Evolutionary conservation across 108 stramenopile species (phyloP).

Genomic region (Nitzschia palea): DNA sequence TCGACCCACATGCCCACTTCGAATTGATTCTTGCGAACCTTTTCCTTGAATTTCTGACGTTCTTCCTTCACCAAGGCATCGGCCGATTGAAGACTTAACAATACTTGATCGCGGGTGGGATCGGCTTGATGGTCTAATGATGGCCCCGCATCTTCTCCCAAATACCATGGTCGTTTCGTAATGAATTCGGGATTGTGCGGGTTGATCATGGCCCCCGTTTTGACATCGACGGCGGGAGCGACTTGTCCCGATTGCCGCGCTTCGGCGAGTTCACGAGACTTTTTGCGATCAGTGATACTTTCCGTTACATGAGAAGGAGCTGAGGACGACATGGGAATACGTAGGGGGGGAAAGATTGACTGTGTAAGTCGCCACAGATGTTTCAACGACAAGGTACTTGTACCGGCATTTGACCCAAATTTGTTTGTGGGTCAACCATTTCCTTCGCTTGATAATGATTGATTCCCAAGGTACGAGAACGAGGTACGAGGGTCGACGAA

Average conservation of each 20-base stretch:
- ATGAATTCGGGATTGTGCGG: conserved; percentile 99
- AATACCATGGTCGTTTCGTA: conserved; percentile 97
- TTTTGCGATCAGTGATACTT: conserved; percentile 58
- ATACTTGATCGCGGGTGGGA: conserved; percentile 37
- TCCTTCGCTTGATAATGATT: too few species aligned
- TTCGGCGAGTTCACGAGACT: conserved; percentile 64
- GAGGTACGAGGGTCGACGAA: too few species aligned
- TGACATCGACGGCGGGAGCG: conserved; percentile 88
- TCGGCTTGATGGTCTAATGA: conserved; percentile 90
- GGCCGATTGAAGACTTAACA: conserved; percentile 55
- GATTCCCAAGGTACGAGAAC: too few species aligned
- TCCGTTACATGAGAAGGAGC: conserved; percentile 53
- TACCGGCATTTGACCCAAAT: too few species aligned
- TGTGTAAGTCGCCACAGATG: too few species aligned
- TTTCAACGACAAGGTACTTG: too few species aligned
- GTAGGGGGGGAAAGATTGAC: background rate
- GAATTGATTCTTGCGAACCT: conserved; percentile 41
- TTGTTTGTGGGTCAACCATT: too few species aligned
- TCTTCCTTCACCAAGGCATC: conserved; percentile 61
- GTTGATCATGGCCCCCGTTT: conserved; percentile 94
- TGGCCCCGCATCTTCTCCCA: conserved; percentile 83
- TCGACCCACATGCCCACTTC: conserved; percentile 88
- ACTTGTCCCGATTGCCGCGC: conserved; percentile 79
- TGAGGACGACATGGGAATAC: background rate
- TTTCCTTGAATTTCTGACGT: conserved; percentile 47